Conservation (phyloP, 2,329 filamentous ascomycete species). For the Trichoderma afroharzianum region DNA sequence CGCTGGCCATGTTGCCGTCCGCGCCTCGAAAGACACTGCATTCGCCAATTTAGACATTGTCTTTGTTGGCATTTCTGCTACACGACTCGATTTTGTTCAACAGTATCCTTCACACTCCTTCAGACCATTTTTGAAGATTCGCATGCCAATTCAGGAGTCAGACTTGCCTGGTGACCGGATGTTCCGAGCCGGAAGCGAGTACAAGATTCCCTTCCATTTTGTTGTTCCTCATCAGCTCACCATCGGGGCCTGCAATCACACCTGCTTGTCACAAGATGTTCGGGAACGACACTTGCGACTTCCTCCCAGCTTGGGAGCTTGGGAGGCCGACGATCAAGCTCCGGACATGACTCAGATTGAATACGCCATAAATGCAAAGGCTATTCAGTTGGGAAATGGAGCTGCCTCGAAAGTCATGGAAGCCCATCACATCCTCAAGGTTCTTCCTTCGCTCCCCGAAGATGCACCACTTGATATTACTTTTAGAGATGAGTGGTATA, state of each 20-base stretch:
- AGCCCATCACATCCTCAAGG: constrained; percentile 43
- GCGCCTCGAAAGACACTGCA: constrained; percentile 40
- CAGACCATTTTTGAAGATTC: constrained; percentile 54
- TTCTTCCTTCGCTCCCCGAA: constrained; percentile 49
- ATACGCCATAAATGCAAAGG: constrained; percentile 49
- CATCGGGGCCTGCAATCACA: constrained; percentile 53
- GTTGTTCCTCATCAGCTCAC: constrained; percentile 57
- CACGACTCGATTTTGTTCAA: constrained; percentile 49
- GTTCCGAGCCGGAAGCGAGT: constrained; percentile 46
- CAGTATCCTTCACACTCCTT: constrained; percentile 44
- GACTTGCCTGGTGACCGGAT: constrained; percentile 45
- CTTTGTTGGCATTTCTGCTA: constrained; percentile 49
- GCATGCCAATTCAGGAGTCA: constrained; percentile 49
- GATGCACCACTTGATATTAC: constrained; percentile 50
- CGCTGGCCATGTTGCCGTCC: constrained; percentile 47
- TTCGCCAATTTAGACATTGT: constrained; percentile 53
- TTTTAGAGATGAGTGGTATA: constrained; percentile 46
- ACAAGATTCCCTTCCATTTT: constrained; percentile 56
- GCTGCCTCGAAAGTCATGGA: constrained; percentile 37
- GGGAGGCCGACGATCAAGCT: constrained; percentile 52
- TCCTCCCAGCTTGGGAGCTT: constrained; percentile 50
- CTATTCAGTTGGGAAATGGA: constrained; percentile 26
- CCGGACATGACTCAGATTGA: constrained; percentile 53
- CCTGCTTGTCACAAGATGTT: constrained; percentile 41
- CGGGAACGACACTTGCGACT: constrained; percentile 51